Conservation (phyloP, 2,329 filamentous ascomycete genomes). For the Arthrobotrys iridis region DNA sequence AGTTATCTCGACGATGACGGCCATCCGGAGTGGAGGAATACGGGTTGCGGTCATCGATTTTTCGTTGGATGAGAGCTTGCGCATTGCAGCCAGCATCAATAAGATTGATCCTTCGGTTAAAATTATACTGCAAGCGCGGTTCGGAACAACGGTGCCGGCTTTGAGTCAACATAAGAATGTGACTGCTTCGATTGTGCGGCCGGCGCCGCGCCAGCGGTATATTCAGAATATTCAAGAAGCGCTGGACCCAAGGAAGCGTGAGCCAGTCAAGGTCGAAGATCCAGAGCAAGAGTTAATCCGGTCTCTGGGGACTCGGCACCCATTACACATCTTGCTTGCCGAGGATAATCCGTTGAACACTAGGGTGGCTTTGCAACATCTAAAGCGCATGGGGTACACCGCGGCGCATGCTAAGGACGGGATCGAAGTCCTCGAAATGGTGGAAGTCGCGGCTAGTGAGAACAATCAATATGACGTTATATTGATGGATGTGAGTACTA, state of each 20-base stretch:
- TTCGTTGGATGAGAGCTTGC: conserved; percentile 57
- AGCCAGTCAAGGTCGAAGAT: conserved; percentile 54
- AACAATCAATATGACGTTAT: conserved; percentile 58
- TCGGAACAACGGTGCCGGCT: conserved; percentile 57
- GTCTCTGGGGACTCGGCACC: conserved; percentile 57
- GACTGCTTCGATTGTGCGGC: conserved; percentile 57
- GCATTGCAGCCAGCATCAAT: conserved; percentile 56
- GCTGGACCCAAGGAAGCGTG: conserved; percentile 54
- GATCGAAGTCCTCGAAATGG: conserved; percentile 81
- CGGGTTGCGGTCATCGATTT: conserved; percentile 58
- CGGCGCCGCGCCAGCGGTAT: conserved; percentile 57
- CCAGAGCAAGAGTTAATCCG: conserved; percentile 58
- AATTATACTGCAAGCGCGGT: conserved; percentile 58
- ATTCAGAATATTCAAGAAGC: conserved; percentile 58
- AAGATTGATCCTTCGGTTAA: conserved; percentile 57
- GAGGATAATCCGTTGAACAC: conserved; percentile 99
- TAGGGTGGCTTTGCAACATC: conserved; percentile 90
- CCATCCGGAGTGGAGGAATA: conserved; percentile 54
- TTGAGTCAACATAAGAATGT: conserved; percentile 56
- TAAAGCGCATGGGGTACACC: conserved; percentile 94
- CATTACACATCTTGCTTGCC: conserved; percentile 91
- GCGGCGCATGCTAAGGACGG: conserved; percentile 95
- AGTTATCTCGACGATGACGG: conserved; percentile 55
- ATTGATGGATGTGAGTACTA: conserved; percentile 68
- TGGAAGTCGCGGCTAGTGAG: conserved; percentile 56